Conservation (phyloP, 2,329 filamentous ascomycete genomes). For the Lizonia empirigonia region DNA sequence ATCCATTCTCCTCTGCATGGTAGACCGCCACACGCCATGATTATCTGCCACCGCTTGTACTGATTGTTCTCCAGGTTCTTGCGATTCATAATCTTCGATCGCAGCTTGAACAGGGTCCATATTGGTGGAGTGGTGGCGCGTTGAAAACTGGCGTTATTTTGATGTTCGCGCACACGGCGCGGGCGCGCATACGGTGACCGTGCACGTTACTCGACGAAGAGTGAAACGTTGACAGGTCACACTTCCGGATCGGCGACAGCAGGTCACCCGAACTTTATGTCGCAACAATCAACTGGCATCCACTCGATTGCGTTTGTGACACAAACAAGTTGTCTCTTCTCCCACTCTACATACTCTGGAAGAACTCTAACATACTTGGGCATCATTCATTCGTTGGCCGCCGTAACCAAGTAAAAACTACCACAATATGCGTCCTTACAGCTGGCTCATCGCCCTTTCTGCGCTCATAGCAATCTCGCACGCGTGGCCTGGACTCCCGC, state of each 20-base stretch:
- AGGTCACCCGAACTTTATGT: neutral
- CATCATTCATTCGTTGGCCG: neutral
- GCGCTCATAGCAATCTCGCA: neutral
- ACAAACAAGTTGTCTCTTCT: neutral
- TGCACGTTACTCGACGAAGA: neutral
- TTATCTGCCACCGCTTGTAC: too few species aligned
- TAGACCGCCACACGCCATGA: too few species aligned
- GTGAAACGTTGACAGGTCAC: constrained; percentile 22
- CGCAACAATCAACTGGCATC: neutral
- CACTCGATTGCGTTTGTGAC: neutral
- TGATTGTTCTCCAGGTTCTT: too few species aligned
- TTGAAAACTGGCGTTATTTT: too few species aligned
- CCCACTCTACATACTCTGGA: neutral
- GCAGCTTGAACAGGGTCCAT: too few species aligned
- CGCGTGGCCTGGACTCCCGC: constrained; percentile 7
- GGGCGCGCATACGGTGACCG: too few species aligned
- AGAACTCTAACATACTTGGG: neutral
- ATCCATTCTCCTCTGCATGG: too few species aligned
- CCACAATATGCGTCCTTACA: neutral
- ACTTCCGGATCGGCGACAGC: neutral
- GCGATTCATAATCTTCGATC: too few species aligned
- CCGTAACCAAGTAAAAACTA: too few species aligned
- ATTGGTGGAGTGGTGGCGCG: too few species aligned
- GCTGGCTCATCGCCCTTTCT: constrained; percentile 1
- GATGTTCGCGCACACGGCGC: too few species aligned